Percentiles rank a stretch among this genome's conserved stretches.
These are phyloP conservation scores for Fusarium sublunatum DNA, from an alignment of 2,329 filamentous ascomycete genomes.

Conservation along the genomic window DNA sequence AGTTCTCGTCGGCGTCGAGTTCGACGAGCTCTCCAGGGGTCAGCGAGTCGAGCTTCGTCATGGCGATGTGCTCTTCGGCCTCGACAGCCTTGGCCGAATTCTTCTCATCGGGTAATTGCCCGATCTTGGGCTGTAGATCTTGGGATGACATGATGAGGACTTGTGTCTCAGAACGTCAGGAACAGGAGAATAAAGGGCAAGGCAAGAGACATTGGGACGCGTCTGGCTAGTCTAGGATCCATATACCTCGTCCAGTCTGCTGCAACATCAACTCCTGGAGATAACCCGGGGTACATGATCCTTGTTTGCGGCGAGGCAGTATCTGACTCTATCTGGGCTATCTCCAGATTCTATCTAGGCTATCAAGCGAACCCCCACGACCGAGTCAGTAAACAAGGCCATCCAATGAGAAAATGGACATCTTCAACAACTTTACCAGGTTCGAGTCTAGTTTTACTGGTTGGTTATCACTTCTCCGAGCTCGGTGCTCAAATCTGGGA, in stretches of 20 bases:
- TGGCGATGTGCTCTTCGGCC: conserved; percentile 29
- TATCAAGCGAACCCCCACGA: background rate
- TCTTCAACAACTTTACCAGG: conserved; percentile 7
- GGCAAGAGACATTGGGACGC: no score
- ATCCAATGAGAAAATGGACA: conserved; percentile 4
- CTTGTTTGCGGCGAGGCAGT: background rate
- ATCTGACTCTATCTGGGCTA: conserved; percentile 2
- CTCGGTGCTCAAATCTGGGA: conserved; percentile 26
- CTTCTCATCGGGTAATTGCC: background rate
- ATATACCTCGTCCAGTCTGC: background rate
- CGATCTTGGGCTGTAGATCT: background rate
- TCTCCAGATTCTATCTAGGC: conserved; percentile 8
- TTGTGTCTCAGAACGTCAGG: background rate
- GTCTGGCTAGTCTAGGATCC: background rate
- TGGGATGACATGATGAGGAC: conserved; percentile 13
- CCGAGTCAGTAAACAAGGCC: background rate
- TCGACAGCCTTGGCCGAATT: conserved; percentile 4
- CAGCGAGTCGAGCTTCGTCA: conserved; percentile 31
- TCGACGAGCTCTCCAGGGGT: conserved; percentile 31
- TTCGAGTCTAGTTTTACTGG: background rate
- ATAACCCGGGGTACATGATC: background rate
- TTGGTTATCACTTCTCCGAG: conserved; percentile 2
- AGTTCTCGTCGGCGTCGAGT: conserved; percentile 32
- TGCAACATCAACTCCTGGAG: background rate
- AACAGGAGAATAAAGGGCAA: background rate